Percentiles rank a stretch among this genome's conserved stretches.
phyloP scores from a whole-genome alignment of 148 eudicot genomes.

The Silene latifolia region DNA sequence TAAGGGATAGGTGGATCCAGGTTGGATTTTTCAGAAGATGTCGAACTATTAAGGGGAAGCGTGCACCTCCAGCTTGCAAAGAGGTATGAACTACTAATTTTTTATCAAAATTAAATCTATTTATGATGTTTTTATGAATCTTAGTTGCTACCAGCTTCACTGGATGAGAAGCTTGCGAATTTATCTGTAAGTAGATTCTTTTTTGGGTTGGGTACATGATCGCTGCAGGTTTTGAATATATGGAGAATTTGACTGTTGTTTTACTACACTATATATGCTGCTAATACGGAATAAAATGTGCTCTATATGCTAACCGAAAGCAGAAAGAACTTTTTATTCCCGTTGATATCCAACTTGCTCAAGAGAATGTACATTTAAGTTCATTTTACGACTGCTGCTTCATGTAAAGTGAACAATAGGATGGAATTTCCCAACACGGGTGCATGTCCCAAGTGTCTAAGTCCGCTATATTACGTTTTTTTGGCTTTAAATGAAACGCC shows the following conservation, averaged over 20 bases:
- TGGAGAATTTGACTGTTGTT: too few relatives aligned
- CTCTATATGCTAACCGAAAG: not conserved
- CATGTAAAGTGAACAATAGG: too few relatives aligned
- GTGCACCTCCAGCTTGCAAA: constrained; percentile 82
- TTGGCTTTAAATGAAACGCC: too few relatives aligned
- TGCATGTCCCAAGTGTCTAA: not conserved
- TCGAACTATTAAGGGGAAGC: constrained; percentile 75
- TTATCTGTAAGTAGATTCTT: too few relatives aligned
- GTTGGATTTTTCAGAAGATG: constrained; percentile 90
- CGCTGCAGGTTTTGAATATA: too few relatives aligned
- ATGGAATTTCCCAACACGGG: too few relatives aligned
- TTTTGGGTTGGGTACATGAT: too few relatives aligned
- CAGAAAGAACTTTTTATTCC: not conserved
- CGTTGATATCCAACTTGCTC: not conserved
- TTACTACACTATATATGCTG: too few relatives aligned
- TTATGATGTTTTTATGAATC: not conserved
- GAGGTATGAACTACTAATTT: constrained; percentile 43
- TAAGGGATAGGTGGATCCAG: constrained; percentile 32
- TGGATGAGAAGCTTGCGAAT: too few relatives aligned
- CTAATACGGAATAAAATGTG: not conserved
- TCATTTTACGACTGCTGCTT: not conserved
- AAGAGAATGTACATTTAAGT: not conserved
- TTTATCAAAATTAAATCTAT: not conserved
- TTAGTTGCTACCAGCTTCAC: too few relatives aligned
- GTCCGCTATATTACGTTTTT: too few relatives aligned